phyloP scores from a whole-genome alignment of 371 early-diverging fungal genomes.

The Mortierella sp. region DNA sequence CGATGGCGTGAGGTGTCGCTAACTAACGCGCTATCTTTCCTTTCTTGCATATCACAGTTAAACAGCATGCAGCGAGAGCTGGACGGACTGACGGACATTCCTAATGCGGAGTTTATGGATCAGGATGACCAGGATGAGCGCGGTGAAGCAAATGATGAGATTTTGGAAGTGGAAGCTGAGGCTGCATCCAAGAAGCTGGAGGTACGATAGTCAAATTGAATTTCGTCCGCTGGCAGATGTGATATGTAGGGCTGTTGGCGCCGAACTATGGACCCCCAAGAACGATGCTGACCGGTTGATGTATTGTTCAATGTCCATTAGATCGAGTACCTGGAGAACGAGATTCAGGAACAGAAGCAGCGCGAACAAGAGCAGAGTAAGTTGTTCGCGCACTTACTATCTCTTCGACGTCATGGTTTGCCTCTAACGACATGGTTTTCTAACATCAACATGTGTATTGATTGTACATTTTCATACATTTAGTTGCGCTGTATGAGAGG shows the following conservation, averaged over 20 bases:
- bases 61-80: conserved; percentile 34
- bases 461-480: too few species aligned
- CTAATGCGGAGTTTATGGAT: conserved; percentile 13
- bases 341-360: conserved; percentile 33
- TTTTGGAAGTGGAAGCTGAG: conserved; percentile 29
- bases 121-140: conserved; percentile 8
- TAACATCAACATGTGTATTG: too few species aligned
- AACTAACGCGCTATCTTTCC: background rate
- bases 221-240: background rate
- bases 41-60: conserved; percentile 5
- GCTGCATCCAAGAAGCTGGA: conserved; percentile 29
- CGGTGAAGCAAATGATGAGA: conserved; percentile 13
- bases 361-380: conserved; percentile 29
- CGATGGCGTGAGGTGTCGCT: background rate
- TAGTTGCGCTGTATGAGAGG: conserved; percentile 26
- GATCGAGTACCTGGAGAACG: conserved; percentile 28
- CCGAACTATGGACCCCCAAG: too few species aligned
- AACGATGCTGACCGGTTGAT: background rate
- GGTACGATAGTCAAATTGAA: background rate
- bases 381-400: background rate
- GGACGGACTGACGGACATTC: conserved; percentile 22
- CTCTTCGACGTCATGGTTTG: too few species aligned
- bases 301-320: background rate
- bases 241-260: background rate
- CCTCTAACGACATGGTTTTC: too few species aligned